Percentiles rank a stretch among this genome's conserved stretches.
These are phyloP conservation scores for Hortiboletus rubellus DNA, from an alignment of 1,284 basidiomycete genomes.

Conservation along the genomic window DNA sequence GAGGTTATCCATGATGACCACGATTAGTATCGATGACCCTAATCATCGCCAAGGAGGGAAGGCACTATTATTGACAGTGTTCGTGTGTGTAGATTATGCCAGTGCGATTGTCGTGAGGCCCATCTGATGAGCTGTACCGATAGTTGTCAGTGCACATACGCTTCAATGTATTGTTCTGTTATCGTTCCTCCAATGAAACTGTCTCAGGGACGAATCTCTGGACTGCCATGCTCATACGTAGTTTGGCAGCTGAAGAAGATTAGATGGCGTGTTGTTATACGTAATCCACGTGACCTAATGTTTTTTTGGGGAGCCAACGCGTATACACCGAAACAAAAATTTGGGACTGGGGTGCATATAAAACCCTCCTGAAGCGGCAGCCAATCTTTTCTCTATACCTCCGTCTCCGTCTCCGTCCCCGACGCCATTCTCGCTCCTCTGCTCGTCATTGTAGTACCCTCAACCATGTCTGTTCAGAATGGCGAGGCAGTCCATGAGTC, in stretches of 20 bases:
- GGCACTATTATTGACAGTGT: constrained; percentile 8
- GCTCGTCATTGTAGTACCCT: constrained; percentile 2
- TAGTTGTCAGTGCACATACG: not conserved
- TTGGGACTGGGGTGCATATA: constrained; percentile 37
- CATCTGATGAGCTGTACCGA: not conserved
- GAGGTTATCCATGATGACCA: constrained; percentile 17
- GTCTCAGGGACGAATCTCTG: not conserved
- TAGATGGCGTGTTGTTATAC: constrained; percentile 13
- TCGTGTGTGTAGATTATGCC: constrained; percentile 10
- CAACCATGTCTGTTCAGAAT: constrained; percentile 35
- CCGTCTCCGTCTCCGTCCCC: not conserved
- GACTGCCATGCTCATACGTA: not conserved
- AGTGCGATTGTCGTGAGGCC: constrained; percentile 9
- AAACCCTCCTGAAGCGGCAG: constrained; percentile 17
- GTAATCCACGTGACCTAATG: constrained; percentile 32
- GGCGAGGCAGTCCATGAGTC: constrained; percentile 30
- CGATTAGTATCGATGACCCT: constrained; percentile 34
- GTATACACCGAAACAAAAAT: constrained; percentile 28
- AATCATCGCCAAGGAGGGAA: constrained; percentile 5
- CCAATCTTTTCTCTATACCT: constrained; percentile 8
- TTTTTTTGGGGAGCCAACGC: constrained; percentile 30
- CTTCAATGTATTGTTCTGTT: constrained; percentile 6
- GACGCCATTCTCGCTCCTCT: not conserved
- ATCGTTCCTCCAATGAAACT: not conserved
- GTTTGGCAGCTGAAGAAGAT: constrained; percentile 1